Evolutionary conservation across 2,329 filamentous ascomycete genomes (phyloP), one percentile per base, ranked within the genome.

Genomic region (Cordyceps tenuipes): DNA sequence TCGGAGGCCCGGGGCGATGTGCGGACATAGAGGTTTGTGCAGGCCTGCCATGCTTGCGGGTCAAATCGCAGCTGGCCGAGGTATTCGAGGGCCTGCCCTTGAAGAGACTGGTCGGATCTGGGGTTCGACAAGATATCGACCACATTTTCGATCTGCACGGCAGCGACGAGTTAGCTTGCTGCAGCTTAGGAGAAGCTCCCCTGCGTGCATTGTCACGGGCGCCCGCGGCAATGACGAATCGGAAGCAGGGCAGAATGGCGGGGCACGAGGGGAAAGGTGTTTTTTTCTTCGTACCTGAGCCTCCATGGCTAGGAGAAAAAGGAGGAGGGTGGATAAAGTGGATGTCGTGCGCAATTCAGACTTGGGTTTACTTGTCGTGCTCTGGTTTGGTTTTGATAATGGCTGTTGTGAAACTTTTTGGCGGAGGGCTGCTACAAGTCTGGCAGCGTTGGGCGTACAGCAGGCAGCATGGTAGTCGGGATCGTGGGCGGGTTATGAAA

Each of bases 61-160:
- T 97, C 88, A 69, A 86, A 79, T 65, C 91, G 86, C 63, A 97
- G 81, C 71, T 91, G 90, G 73, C 84, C 81, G 56, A 89, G 80
- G 73, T 89, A 95, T 59, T 91, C 84, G 72, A 90, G 89, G 65
- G 93, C 92, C 78, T 96, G 91, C 62, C 78, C 76, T 76, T 93
- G 91, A 70, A 95, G 81, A 65, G 79, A 76, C 69, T 83, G 85
- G 74, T 92, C 85, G 68, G 91, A 88, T 68, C 82, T 77, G 62
- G 90, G 90, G 75, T 93, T 87, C 79, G 87, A 94, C 75, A 91
- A 90, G 77, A 97, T 95, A 75, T 94, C 86, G 77, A 97, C 94
- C 75, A 94, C 94, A 78, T 90, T 93, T 77, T 94, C 89, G 74
- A 97, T 87, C 90, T 97, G 70, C 17, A n/a, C 46, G 52, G 47